phyloP scores from a whole-genome alignment of 2,329 filamentous ascomycete genomes.

The Cadophora sp. region DNA sequence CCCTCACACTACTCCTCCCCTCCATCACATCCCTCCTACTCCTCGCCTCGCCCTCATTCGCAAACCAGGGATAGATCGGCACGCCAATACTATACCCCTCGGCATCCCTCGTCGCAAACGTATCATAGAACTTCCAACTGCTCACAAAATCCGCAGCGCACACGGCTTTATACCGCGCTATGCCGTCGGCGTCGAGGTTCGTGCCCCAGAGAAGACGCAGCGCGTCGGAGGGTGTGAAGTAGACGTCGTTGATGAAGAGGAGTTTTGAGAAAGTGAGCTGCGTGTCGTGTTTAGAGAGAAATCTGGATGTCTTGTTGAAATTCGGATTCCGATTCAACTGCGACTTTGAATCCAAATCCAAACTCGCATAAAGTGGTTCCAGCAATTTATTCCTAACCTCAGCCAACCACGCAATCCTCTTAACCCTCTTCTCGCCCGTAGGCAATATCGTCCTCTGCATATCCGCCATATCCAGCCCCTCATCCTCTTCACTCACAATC shows the following conservation, averaged over 20 bases:
- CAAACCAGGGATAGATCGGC: constrained; percentile 73
- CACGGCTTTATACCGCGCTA: constrained; percentile 67
- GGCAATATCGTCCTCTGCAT: constrained; percentile 68
- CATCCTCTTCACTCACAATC: constrained; percentile 65
- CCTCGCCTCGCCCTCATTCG: constrained; percentile 56
- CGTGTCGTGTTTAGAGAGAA: constrained; percentile 47
- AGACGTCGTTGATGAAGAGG: constrained; percentile 73
- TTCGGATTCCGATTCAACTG: no score
- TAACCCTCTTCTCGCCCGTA: constrained; percentile 67
- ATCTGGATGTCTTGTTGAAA: no score
- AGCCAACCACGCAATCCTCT: constrained; percentile 76
- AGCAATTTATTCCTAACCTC: constrained; percentile 76
- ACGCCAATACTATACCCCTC: constrained; percentile 69
- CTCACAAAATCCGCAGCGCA: constrained; percentile 75
- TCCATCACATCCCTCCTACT: constrained; percentile 68
- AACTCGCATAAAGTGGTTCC: constrained; percentile 58
- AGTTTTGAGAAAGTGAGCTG: constrained; percentile 59
- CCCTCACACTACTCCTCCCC: constrained; percentile 68
- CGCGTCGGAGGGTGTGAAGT: constrained; percentile 58
- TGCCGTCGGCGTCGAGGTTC: constrained; percentile 57
- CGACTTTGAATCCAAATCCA: no score
- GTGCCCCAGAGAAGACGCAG: constrained; percentile 67
- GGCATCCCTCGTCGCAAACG: constrained; percentile 72
- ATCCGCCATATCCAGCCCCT: constrained; percentile 56
- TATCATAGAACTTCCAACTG: constrained; percentile 75